Evolutionary conservation across 1,284 basidiomycete genomes (phyloP).

Genomic region (Ustilago cynodontis): DNA sequence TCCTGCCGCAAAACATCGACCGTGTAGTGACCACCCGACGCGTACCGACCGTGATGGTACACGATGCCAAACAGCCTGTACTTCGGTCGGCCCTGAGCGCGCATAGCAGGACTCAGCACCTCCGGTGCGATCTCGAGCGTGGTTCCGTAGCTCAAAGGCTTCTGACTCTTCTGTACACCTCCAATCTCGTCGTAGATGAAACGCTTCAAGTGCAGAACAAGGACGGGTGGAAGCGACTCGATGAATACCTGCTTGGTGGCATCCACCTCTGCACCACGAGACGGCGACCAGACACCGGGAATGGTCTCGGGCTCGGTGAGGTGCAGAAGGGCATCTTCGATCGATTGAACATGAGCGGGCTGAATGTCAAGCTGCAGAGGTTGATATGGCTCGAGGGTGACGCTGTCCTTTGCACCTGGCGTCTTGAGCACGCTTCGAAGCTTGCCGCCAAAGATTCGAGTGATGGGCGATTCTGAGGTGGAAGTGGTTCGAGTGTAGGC

Average conservation of each 20-base stretch:
- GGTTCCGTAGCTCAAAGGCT: constrained; percentile 82
- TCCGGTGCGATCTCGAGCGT: constrained; percentile 78
- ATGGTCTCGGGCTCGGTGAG: constrained; percentile 86
- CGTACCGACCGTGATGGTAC: constrained; percentile 92
- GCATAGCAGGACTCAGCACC: constrained; percentile 54
- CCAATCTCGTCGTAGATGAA: constrained; percentile 89
- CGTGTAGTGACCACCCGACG: constrained; percentile 95
- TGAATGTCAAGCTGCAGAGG: constrained; percentile 86
- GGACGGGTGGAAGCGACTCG: constrained; percentile 84
- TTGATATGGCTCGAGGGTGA: constrained; percentile 92
- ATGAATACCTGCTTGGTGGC: constrained; percentile 89
- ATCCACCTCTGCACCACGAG: constrained; percentile 74
- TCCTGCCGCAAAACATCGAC: constrained; percentile 87
- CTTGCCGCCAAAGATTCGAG: constrained; percentile 91
- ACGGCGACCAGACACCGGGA: constrained; percentile 75
- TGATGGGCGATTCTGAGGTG: constrained; percentile 86
- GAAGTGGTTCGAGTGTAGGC: constrained; percentile 86
- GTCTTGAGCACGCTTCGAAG: constrained; percentile 87
- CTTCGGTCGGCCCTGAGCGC: constrained; percentile 72
- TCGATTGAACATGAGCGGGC: constrained; percentile 79
- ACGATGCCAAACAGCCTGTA: constrained; percentile 91
- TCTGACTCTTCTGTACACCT: constrained; percentile 86
- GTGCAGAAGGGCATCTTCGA: constrained; percentile 84
- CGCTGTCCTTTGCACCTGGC: constrained; percentile 84
- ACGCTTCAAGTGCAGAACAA: constrained; percentile 91